Percentiles rank a stretch among this genome's conserved stretches.
Conservation (phyloP, 129 eudicot genomes). For the Centaurea solstitialis region DNA sequence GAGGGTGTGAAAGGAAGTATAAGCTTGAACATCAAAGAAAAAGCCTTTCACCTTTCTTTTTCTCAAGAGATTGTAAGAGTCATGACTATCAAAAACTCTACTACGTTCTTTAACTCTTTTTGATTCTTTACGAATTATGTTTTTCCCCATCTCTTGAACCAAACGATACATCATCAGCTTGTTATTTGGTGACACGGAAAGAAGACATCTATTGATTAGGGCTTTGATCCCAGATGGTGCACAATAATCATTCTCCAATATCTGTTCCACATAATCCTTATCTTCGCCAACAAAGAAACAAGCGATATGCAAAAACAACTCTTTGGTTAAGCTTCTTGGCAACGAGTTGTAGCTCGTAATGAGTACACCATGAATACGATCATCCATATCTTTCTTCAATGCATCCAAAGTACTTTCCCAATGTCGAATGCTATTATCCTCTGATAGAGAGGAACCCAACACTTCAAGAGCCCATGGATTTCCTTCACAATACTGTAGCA, state of each 20-base stretch:
- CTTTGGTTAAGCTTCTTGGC: background rate
- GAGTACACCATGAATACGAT: background rate
- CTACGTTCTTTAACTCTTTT: background rate
- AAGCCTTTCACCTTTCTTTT: no score
- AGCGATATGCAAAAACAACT: constrained; percentile 43
- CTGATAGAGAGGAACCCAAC: constrained; percentile 32
- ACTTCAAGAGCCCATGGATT: constrained; percentile 36
- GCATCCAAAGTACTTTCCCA: constrained; percentile 26
- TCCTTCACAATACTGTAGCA: constrained; percentile 20
- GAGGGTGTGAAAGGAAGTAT: no score
- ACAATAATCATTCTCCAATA: constrained; percentile 24
- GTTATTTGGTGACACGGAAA: constrained; percentile 8
- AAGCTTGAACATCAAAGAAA: no score
- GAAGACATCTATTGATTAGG: background rate
- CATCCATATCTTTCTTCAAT: background rate
- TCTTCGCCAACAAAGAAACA: constrained; percentile 33
- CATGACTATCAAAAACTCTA: background rate
- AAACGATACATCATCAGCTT: constrained; percentile 25
- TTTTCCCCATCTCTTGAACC: constrained; percentile 24
- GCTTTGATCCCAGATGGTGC: constrained; percentile 2
- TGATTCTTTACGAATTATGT: constrained; percentile 1
- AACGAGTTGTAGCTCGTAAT: constrained; percentile 19
- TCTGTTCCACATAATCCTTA: constrained; percentile 6
- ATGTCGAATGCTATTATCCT: background rate
- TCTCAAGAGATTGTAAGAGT: no score